Evolutionary conservation across 108 stramenopile genomes (phyloP), one percentile per base, ranked within the genome.

Genomic region (Chaetoceros tenuissimus): DNA sequence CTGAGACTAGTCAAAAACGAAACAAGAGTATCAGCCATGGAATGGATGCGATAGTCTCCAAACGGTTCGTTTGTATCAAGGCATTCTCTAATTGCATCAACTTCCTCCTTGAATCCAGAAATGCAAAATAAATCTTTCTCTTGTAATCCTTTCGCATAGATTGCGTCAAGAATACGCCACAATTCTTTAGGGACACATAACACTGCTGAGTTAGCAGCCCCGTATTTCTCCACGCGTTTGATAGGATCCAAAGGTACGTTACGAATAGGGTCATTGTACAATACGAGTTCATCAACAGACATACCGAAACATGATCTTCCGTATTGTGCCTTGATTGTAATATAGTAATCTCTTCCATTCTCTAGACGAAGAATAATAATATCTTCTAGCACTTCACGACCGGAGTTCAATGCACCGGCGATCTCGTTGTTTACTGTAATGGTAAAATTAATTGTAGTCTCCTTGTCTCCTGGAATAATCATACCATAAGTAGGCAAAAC

Each of bases 171-270:
- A 48, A 97, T 75, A 21, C 97, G 70, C 95, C 94, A 98, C 20
- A 98, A 59, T 64, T 98, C 96, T 67, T 96, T 97, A 3, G 98
- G 98, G 30, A 99, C 78, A 56, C 87, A 85, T 55, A 96, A 71
- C 17, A 83, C 89, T 46, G 81, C 70, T 29, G 68, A 72, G 24
- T 53, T 60, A 18, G 60, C 56, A 10, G 60, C 48, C 8, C 76
- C 79, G 50, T 74, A 78, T 40, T 82, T 73, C 51, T 81, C 81
- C 24, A 82, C 84, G 7, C 86, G 75, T 62, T 76, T 63, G 59
- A 90, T 82, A 1, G 85, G 73, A 72, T 90, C 88, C 59, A 90
- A 66, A 0, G 89, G 91, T 13, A 93, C 66, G n/a, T 67, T 73
- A 20, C 89, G 84, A 29, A 96, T 87, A 16, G 96, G 96, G 51